These are phyloP conservation scores for Trapa bicornis DNA, from an alignment of 345 rosid genomes.

Conservation along the genomic window DNA sequence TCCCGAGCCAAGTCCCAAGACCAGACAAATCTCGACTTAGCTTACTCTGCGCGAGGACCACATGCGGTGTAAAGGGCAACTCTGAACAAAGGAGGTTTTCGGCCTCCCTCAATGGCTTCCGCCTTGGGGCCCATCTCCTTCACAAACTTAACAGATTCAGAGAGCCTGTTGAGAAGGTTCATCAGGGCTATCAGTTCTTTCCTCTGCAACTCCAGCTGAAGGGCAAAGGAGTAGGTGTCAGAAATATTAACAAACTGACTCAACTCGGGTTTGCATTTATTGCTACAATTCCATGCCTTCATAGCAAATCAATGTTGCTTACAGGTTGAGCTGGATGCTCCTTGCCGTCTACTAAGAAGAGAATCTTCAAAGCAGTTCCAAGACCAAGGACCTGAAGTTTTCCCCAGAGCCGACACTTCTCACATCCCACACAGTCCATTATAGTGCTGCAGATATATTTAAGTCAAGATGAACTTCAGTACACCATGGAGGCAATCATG, in stretches of 20 bases:
- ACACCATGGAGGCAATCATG: not conserved
- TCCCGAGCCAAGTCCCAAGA: too few species aligned
- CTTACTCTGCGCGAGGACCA: constrained; percentile 15
- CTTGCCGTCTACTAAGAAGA: constrained; percentile 67
- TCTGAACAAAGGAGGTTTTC: constrained; percentile 2
- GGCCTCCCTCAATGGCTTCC: constrained; percentile 24
- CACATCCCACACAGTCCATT: constrained; percentile 98
- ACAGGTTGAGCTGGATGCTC: constrained; percentile 37
- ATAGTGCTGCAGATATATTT: constrained; percentile 47
- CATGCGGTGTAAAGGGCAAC: constrained; percentile 26
- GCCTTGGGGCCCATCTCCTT: constrained; percentile 40
- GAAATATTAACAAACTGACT: not conserved
- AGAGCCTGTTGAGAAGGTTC: constrained; percentile 59
- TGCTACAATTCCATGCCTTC: too few species aligned
- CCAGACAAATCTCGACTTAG: constrained; percentile 6
- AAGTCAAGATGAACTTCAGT: not conserved
- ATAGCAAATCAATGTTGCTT: constrained; percentile 16
- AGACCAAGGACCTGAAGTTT: constrained; percentile 95
- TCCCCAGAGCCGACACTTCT: constrained; percentile 97
- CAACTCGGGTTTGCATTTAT: too few species aligned
- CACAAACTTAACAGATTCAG: constrained; percentile 55
- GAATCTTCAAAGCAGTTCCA: constrained; percentile 84
- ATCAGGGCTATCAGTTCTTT: constrained; percentile 71
- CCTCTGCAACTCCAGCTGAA: constrained; percentile 57
- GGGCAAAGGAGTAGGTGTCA: not conserved